Conservation (phyloP, 139 green algal genomes). For the Chlorella sorokiniana region DNA sequence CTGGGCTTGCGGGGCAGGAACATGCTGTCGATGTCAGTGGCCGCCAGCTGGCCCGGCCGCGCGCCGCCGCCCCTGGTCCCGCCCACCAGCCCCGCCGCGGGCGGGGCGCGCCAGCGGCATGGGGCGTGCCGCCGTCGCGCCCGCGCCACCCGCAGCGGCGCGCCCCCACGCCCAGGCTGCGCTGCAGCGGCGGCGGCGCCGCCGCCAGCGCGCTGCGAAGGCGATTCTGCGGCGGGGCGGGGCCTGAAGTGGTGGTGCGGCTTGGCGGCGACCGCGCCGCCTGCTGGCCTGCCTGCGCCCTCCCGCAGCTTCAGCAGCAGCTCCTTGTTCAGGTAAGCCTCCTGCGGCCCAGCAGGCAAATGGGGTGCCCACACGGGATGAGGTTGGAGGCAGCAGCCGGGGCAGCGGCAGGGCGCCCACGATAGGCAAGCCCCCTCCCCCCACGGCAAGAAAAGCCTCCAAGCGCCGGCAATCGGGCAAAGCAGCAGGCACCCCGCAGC, state of each 20-base stretch:
- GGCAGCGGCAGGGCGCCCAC: no score
- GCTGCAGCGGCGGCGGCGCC: background rate
- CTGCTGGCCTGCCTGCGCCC: background rate
- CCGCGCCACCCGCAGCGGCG: background rate
- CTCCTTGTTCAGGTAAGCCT: constrained; percentile 38
- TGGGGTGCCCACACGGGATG: no score
- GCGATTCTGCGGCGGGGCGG: constrained; percentile 4
- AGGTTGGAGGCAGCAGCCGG: no score
- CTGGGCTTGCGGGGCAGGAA: constrained; percentile 12
- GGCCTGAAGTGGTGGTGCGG: constrained; percentile 30
- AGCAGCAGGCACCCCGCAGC: no score
- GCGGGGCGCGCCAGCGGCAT: no score
- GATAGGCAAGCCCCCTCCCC: no score
- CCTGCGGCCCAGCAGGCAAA: background rate
- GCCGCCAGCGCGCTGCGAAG: background rate
- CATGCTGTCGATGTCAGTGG: constrained; percentile 11
- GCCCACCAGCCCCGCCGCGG: no score
- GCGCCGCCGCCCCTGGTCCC: background rate
- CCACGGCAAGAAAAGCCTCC: no score
- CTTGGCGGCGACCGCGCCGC: background rate
- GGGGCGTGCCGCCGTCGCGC: background rate
- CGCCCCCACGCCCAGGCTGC: background rate
- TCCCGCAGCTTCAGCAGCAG: constrained; percentile 22
- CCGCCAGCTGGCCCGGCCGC: background rate
- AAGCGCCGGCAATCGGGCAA: no score